These are phyloP conservation scores for Didymella arachidicola DNA, from an alignment of 2,329 filamentous ascomycete genomes.

Conservation along the genomic window DNA sequence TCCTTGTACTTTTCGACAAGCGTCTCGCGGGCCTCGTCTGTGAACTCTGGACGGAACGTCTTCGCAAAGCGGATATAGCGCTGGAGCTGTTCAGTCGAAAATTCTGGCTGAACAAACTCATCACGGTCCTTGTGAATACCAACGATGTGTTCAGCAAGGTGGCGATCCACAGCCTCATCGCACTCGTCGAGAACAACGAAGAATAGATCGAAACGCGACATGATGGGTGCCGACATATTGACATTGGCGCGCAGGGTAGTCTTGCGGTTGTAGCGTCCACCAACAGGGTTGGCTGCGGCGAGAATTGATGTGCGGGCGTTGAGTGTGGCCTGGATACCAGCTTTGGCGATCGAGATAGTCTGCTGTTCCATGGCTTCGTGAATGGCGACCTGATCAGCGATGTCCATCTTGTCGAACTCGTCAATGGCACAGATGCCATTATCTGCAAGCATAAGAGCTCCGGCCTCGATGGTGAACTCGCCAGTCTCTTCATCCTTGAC, in stretches of 20 bases:
- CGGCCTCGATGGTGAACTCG: slow-evolving; percentile 98
- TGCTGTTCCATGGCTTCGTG: slow-evolving; percentile 99
- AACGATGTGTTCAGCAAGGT: slow-evolving; percentile 94
- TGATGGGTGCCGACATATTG: slow-evolving; percentile 98
- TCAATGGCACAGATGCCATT: slow-evolving; percentile 98
- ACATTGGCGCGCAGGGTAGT: slow-evolving; percentile 92
- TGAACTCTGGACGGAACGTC: slow-evolving; percentile 94
- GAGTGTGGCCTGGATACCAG: slow-evolving; percentile 95
- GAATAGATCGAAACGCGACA: slow-evolving; percentile 99
- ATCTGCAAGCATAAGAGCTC: slow-evolving; percentile 94
- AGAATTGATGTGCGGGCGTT: slow-evolving; percentile 96
- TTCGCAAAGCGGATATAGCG: slow-evolving; percentile 96
- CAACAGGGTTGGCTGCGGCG: slow-evolving; percentile 93
- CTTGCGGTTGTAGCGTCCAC: slow-evolving; percentile 97
- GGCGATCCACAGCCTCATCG: slow-evolving; percentile 88
- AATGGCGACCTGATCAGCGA: slow-evolving; percentile 95
- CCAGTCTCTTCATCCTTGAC: slow-evolving; percentile 98
- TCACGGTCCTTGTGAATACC: slow-evolving; percentile 92
- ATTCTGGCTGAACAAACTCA: slow-evolving; percentile 88
- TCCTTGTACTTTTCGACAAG: slow-evolving; percentile 96
- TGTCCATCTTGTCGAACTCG: slow-evolving; percentile 99
- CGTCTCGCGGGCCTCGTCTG: slow-evolving; percentile 81
- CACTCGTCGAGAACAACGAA: slow-evolving; percentile 98
- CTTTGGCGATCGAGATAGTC: slow-evolving; percentile 98
- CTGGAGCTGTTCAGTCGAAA: slow-evolving; percentile 94